These are phyloP conservation scores for Scutellaria minor DNA, from an alignment of 257 asterid species.

Conservation along the genomic window DNA sequence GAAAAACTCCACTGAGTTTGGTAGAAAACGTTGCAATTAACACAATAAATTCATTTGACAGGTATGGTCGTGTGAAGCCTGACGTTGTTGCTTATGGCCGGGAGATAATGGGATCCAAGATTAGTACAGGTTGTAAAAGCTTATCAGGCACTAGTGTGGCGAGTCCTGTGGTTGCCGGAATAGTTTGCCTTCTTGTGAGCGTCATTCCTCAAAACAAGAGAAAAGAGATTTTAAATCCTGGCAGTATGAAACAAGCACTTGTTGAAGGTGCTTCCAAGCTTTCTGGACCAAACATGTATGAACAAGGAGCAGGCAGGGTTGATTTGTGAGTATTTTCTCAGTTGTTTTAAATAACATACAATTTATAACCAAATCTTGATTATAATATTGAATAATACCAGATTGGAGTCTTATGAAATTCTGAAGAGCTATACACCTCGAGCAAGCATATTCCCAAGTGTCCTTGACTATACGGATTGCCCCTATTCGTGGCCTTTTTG, in stretches of 20 bases:
- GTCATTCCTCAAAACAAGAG: conserved; percentile 82
- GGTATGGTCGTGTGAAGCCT: conserved; percentile 98
- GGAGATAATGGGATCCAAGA: conserved; percentile 97
- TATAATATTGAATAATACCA: conserved; percentile 49
- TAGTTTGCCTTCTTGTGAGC: conserved; percentile 96
- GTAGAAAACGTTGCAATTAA: conserved; percentile 29
- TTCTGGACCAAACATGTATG: conserved; percentile 96
- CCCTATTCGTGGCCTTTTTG: conserved; percentile 99
- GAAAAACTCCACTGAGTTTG: conserved; percentile 6
- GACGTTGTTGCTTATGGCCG: conserved; percentile 98
- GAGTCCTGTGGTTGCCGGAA: conserved; percentile 99
- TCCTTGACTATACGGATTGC: conserved; percentile 87
- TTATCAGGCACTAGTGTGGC: conserved; percentile 99
- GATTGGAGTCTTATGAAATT: conserved; percentile 84
- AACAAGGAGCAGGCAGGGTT: conserved; percentile 99
- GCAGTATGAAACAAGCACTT: conserved; percentile 95
- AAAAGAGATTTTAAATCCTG: conserved; percentile 84
- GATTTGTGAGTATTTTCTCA: conserved; percentile 74
- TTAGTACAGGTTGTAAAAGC: conserved; percentile 98
- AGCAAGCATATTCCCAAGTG: conserved; percentile 96
- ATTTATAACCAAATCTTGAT: conserved; percentile 29
- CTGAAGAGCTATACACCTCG: conserved; percentile 92
- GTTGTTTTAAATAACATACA: conserved; percentile 21
- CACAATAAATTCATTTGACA: conserved; percentile 41
- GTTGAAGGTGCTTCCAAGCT: conserved; percentile 99